Conservation (phyloP, 177 flowering plant genomes). For the Tripterygium wilfordii region DNA sequence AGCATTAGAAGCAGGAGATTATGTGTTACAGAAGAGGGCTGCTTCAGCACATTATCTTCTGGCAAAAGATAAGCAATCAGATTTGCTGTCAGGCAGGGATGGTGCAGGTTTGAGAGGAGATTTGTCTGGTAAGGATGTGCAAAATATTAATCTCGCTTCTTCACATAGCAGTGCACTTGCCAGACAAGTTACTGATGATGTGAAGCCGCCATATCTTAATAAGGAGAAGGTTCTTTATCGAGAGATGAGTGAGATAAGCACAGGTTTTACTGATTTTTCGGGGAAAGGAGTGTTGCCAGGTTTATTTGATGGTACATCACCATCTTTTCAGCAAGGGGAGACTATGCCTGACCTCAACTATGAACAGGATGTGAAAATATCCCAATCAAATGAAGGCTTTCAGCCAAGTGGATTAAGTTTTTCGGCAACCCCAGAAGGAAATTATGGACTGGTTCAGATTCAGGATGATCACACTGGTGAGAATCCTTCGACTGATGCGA, state of each 20-base stretch:
- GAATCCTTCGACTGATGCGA: conserved; percentile 17
- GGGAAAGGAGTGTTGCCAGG: not conserved
- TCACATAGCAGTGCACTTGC: conserved; percentile 6
- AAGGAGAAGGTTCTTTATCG: conserved; percentile 5
- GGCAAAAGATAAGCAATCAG: conserved; percentile 17
- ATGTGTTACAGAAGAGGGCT: conserved; percentile 55
- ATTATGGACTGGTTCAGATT: conserved; percentile 3
- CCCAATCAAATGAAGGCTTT: conserved; percentile 10
- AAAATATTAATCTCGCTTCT: conserved; percentile 15
- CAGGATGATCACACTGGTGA: conserved; percentile 9
- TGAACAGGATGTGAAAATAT: conserved; percentile 7
- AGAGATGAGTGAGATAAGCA: conserved; percentile 9
- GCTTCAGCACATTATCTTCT: conserved; percentile 17
- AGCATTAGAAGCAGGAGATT: conserved; percentile 32
- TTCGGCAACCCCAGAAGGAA: conserved; percentile 7
- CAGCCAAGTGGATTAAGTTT: conserved; percentile 9
- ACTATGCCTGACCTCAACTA: conserved; percentile 1
- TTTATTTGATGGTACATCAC: not conserved
- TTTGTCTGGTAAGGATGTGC: conserved; percentile 10
- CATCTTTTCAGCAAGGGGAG: conserved; percentile 8
- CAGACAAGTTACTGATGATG: conserved; percentile 10
- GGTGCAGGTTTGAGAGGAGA: conserved; percentile 9
- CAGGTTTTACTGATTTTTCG: not conserved
- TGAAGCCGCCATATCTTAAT: conserved; percentile 13
- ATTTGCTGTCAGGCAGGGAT: conserved; percentile 7